Evolutionary conservation across 192 early-diverging fungal species (phyloP), one percentile per base, ranked within the genome.

Genomic region (Coemansia sp.): DNA sequence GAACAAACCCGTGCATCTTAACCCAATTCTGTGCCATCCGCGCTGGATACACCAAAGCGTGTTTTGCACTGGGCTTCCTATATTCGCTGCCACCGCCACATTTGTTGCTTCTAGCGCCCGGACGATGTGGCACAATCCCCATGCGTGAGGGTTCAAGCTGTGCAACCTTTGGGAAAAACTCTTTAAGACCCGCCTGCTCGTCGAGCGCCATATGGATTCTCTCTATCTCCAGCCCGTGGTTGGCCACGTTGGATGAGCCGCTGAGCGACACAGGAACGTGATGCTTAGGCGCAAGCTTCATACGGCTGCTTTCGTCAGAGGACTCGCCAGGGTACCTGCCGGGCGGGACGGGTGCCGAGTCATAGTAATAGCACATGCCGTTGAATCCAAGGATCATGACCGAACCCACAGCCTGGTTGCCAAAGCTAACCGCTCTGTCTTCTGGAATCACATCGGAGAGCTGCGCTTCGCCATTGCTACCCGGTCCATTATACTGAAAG

Each of bases 1-100:
- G 48, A 26, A 78, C 73, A 42, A 83, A 83, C 7, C 69, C 69
- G 34, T 83, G 75, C 80, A 83, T 83, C 4, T 60, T 61, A 11
- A 83, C 67, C 80, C 80, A 83, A 42, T 41, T 35, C 9, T 61
- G 18, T 0, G 65, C 34, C 72, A 83, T 62, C 16, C 61, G 68
- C 14, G 65, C 68, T 16, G 80, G 80, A 33, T 75, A 69, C 21
- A 70, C 45, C 23, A 78, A 53, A 23, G 25, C 35, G 18, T 18
- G n/a, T 8, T n/a, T 39, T 25, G 52, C 42, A 5, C 33, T 23
- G 28, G 34, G 34, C 37, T 53, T 33, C 26, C 31, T 53, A 37
- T 37, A 55, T 14, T 31, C 31, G 31, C 31, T 31, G 31, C 31
- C 31, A 31, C n/a, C 34, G 28, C 42, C 43, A 21, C 36, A 53